Evolutionary conservation across 495 filamentous ascomycete species (phyloP).

Genomic region (Massariosphaeria phaeospora): DNA sequence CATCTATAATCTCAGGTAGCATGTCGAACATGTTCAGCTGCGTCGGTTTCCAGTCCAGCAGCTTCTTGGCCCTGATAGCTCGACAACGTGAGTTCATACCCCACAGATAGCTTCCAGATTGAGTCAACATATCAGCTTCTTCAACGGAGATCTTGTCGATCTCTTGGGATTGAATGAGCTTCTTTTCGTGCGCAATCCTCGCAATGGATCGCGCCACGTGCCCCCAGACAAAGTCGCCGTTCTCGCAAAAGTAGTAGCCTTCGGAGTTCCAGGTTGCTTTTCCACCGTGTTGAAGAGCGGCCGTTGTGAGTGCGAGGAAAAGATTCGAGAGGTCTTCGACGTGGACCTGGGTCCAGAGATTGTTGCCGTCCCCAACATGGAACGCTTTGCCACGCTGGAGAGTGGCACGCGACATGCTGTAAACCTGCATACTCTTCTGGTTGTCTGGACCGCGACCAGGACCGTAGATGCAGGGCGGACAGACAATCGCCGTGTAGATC

Average conservation of each 20-base stretch:
- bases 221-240: constrained; percentile 66
- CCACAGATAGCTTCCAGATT: constrained; percentile 38
- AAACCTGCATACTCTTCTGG: constrained; percentile 60
- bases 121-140: constrained; percentile 34
- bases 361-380: constrained; percentile 58
- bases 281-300: constrained; percentile 50
- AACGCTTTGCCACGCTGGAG: constrained; percentile 61
- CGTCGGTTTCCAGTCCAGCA: constrained; percentile 58
- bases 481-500: constrained; percentile 67
- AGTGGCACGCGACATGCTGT: constrained; percentile 51
- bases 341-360: constrained; percentile 70
- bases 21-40: constrained; percentile 48
- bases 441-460: constrained; percentile 66
- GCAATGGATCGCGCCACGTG: constrained; percentile 59
- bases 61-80: constrained; percentile 53
- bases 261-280: constrained; percentile 65
- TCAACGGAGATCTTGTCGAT: constrained; percentile 39
- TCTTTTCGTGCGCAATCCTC: constrained; percentile 56
- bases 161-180: constrained; percentile 55
- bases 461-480: constrained; percentile 76
- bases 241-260: constrained; percentile 72
- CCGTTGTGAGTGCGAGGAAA: constrained; percentile 62
- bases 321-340: constrained; percentile 65
- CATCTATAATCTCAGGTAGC: constrained; percentile 46
- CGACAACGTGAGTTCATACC: constrained; percentile 57